Base-by-base conservation (phyloP, 2,329 filamentous ascomycete species). In the Pestalotiopsis fici region DNA sequence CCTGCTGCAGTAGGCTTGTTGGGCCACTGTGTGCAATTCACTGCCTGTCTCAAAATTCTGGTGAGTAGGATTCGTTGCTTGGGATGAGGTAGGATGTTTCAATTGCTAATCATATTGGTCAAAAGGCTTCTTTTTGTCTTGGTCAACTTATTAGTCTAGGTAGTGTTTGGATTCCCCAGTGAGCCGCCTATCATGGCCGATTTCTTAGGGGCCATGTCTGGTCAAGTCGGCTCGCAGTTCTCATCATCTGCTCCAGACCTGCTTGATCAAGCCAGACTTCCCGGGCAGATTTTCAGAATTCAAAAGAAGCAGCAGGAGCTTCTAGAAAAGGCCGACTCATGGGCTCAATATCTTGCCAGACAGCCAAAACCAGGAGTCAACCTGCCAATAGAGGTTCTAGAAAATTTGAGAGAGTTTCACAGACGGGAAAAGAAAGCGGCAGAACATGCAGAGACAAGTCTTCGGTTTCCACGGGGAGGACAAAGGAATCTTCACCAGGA, bases 251-350 rank as follows among this genome's bases (percentile, higher is more conserved):
- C 70, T 12, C 68, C 70, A 3, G 71, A 74, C 35, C 21, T 75
- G 39, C n/a, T 78, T 60, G 76, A 73, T 61, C 66, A 75, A 21
- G 75, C 73, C 37, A 76, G 71, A 21, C 82, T 87, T 65, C 75
- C 77, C 35, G 78, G 77, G 21, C 76, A 72, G 56, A 82, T 85
- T 70, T 74, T 85, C 37, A 77, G 72, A 27, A 84, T 88, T 64
- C 80, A 84, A 2, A 77, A 74, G 28, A 80, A 85, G 18, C 89
- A 91, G 71, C 73, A 76, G 56, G 71, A 78, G 9, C 77, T 90
- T 4, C 76, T 91, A 1, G 79, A 83, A 5, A 74, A 79, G 12
- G 68, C 77, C 5, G 78, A 83, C 18, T 85, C 79, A 6, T 82
- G 80, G 80, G 77, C 73, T 54, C 65, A 72, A 62, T 64, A 67